Percentiles rank a stretch among this genome's conserved stretches.
phyloP scores from a whole-genome alignment of 2,329 filamentous ascomycete genomes.

The Ophiostoma triangulosporum region DNA sequence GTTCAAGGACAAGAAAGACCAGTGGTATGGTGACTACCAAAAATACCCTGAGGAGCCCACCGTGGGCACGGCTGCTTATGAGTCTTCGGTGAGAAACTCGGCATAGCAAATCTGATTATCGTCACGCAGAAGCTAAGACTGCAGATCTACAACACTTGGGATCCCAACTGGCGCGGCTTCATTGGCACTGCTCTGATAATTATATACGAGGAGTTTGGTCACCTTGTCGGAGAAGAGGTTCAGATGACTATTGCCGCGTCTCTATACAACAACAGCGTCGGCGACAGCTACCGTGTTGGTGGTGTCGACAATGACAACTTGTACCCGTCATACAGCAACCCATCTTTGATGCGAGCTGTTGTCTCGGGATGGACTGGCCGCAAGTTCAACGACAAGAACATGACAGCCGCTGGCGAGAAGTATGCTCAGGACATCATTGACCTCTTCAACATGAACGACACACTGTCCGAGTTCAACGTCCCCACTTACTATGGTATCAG shows the following conservation, averaged over 20 bases:
- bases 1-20: constrained; percentile 34
- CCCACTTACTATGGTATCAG: constrained; percentile 51
- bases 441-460: constrained; percentile 41
- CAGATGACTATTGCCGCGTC: constrained; percentile 35
- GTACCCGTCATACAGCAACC: constrained; percentile 32
- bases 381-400: constrained; percentile 39
- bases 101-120: background rate
- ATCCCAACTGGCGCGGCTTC: constrained; percentile 53
- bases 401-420: constrained; percentile 41
- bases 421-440: constrained; percentile 43
- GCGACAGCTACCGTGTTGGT: constrained; percentile 48
- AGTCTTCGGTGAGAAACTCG: background rate
- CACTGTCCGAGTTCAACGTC: constrained; percentile 49
- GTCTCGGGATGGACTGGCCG: constrained; percentile 45
- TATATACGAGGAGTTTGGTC: constrained; percentile 42
- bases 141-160: constrained; percentile 42
- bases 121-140: background rate
- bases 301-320: constrained; percentile 47
- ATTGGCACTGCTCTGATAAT: constrained; percentile 45
- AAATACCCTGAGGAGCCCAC: constrained; percentile 42
- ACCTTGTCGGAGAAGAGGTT: constrained; percentile 27
- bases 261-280: constrained; percentile 40
- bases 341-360: constrained; percentile 46
- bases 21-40: constrained; percentile 42
- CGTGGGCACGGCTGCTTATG: constrained; percentile 37